phyloP scores from a whole-genome alignment of 352 stramenopile species.

The Globisporangium okanoganense region DNA sequence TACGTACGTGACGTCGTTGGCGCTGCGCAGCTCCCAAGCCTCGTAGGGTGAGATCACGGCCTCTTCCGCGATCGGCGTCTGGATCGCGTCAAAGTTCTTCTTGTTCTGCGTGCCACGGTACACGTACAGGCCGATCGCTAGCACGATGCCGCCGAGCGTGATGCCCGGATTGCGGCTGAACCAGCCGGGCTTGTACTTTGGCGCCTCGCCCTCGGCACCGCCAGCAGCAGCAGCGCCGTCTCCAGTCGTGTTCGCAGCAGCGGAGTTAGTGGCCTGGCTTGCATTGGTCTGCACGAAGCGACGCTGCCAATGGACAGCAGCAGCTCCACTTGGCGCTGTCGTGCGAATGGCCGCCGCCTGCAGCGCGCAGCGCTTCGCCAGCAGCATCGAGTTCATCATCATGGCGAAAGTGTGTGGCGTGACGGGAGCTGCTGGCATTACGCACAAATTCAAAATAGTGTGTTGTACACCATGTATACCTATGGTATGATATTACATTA shows the following conservation, averaged over 20 bases:
- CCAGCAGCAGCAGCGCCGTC: not conserved
- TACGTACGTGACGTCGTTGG: conserved; percentile 74
- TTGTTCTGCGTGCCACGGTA: conserved; percentile 70
- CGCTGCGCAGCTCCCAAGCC: conserved; percentile 78
- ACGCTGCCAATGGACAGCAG: conserved; percentile 4
- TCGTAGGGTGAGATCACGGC: conserved; percentile 84
- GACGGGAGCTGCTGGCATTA: not conserved
- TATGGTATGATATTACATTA: no score
- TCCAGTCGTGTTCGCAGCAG: not conserved
- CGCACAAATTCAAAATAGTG: not conserved
- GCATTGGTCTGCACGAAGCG: conserved; percentile 7
- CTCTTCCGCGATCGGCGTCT: conserved; percentile 65
- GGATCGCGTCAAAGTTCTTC: conserved; percentile 74
- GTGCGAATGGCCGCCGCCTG: not conserved
- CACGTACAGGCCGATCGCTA: conserved; percentile 68
- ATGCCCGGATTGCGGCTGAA: conserved; percentile 85
- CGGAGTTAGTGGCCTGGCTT: not conserved
- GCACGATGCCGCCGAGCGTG: conserved; percentile 61
- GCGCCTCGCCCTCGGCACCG: conserved; percentile 32
- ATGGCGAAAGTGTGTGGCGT: not conserved
- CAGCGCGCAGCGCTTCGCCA: conserved; percentile 1
- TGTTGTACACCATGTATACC: not conserved
- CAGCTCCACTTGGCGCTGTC: not conserved
- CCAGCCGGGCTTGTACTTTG: conserved; percentile 81
- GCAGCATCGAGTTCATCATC: conserved; percentile 9